phyloP scores from a whole-genome alignment of 2,329 filamentous ascomycete genomes.

The Aureobasidium mangrovei region DNA sequence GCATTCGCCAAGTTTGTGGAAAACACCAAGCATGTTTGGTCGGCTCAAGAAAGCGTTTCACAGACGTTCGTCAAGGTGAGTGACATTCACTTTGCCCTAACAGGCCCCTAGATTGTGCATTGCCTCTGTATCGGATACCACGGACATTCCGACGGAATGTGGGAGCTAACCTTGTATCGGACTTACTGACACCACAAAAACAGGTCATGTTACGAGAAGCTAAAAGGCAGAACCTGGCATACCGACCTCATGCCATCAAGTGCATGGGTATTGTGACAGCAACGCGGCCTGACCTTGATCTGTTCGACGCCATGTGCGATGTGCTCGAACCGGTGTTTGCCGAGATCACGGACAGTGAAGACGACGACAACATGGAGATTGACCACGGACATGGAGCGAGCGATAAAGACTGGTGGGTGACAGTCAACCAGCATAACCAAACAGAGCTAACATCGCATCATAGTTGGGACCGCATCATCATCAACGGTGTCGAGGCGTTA shows the following conservation, averaged over 20 bases:
- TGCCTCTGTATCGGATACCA: background rate
- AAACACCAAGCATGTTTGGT: conserved; percentile 51
- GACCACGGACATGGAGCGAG: conserved; percentile 43
- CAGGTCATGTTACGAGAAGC: conserved; percentile 76
- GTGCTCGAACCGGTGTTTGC: conserved; percentile 54
- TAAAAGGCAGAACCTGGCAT: conserved; percentile 80
- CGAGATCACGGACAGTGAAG: conserved; percentile 43
- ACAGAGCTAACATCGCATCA: background rate
- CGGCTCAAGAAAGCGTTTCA: conserved; percentile 49
- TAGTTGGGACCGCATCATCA: background rate
- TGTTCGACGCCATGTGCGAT: conserved; percentile 57
- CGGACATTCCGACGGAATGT: background rate
- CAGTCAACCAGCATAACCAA: background rate
- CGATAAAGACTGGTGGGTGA: conserved; percentile 28
- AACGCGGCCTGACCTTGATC: conserved; percentile 57
- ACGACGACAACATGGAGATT: conserved; percentile 60
- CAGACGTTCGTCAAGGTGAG: conserved; percentile 58
- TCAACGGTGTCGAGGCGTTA: conserved; percentile 12
- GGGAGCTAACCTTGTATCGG: conserved; percentile 3
- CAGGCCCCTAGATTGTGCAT: background rate
- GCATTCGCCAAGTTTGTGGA: conserved; percentile 71
- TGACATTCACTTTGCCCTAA: background rate
- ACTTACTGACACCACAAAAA: conserved; percentile 1
- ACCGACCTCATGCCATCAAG: conserved; percentile 65
- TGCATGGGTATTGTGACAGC: conserved; percentile 66